phyloP scores from a whole-genome alignment of 805 yeast genomes.

The Kluyveromyces starmeri region DNA sequence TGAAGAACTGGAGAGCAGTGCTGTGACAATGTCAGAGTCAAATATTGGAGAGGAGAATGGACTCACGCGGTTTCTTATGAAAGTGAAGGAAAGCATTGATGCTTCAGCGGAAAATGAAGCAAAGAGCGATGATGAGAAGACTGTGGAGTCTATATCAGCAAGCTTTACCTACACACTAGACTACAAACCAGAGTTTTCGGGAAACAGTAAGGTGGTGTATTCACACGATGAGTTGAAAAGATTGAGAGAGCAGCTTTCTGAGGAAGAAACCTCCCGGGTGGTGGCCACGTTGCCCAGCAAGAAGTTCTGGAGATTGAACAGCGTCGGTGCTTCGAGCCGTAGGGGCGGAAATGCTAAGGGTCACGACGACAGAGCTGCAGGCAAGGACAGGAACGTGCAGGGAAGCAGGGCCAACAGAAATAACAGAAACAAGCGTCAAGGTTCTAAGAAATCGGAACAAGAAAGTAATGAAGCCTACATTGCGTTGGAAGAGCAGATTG shows the following conservation, averaged over 20 bases:
- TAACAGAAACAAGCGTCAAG: constrained; percentile 11
- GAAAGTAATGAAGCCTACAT: constrained; percentile 28
- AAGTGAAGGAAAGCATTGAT: constrained; percentile 1
- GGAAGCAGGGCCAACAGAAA: constrained; percentile 10
- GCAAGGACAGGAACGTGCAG: constrained; percentile 1
- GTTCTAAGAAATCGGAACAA: constrained; percentile 16
- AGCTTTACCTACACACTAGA: constrained; percentile 3
- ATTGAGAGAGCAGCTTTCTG: constrained; percentile 17
- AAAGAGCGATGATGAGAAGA: background rate
- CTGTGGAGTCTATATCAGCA: background rate
- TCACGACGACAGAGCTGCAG: background rate
- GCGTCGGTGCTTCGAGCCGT: constrained; percentile 6
- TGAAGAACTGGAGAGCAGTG: no score
- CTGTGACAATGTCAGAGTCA: no score
- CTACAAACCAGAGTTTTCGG: constrained; percentile 9
- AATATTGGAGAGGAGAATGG: constrained; percentile 1
- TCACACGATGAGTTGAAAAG: constrained; percentile 23
- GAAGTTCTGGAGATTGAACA: constrained; percentile 40
- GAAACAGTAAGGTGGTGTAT: constrained; percentile 16
- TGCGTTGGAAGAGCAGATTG: constrained; percentile 27
- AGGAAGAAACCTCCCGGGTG: constrained; percentile 27
- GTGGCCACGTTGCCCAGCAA: constrained; percentile 36
- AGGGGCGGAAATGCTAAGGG: constrained; percentile 7
- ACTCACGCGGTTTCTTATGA: constrained; percentile 4
- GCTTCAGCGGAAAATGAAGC: background rate